A percentile compares a stretch with the other conserved stretches of the same genome.
Conservation (phyloP, 2,329 filamentous ascomycete species). For the Alternaria novae-zelandiae region DNA sequence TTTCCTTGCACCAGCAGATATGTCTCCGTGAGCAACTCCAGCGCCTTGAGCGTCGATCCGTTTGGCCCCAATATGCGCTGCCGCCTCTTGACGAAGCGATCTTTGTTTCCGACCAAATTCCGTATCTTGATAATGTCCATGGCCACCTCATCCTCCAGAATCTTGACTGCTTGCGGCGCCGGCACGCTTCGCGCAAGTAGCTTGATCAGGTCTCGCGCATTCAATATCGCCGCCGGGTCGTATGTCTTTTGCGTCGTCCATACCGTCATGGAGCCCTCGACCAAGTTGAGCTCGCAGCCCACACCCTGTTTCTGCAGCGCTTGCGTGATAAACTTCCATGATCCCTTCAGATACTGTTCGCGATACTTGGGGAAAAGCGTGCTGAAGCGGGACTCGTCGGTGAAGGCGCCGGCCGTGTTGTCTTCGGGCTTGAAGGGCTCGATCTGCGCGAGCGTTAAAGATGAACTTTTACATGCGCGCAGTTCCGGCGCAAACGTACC, state of each 20-base stretch:
- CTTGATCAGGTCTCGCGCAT: conserved; percentile 93
- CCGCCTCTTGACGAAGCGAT: conserved; percentile 91
- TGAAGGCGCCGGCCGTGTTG: conserved; percentile 84
- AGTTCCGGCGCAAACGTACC: conserved; percentile 49
- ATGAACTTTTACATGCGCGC: neutral
- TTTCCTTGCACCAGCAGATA: conserved; percentile 95
- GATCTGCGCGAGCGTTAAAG: conserved; percentile 56
- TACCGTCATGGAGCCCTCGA: conserved; percentile 96
- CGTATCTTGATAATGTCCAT: conserved; percentile 97
- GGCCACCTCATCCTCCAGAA: conserved; percentile 88
- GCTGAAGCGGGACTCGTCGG: conserved; percentile 89
- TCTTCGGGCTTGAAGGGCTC: conserved; percentile 85
- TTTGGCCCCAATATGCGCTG: conserved; percentile 92
- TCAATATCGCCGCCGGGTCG: conserved; percentile 91
- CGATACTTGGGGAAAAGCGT: conserved; percentile 94
- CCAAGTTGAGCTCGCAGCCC: conserved; percentile 88
- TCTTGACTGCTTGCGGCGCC: conserved; percentile 89
- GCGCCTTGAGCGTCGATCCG: conserved; percentile 89
- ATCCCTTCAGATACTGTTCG: conserved; percentile 89
- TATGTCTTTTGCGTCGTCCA: conserved; percentile 92
- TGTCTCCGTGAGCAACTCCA: conserved; percentile 88
- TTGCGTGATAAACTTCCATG: conserved; percentile 90
- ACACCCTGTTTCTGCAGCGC: conserved; percentile 87
- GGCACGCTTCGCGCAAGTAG: conserved; percentile 84
- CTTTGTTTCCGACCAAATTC: conserved; percentile 88